phyloP scores from a whole-genome alignment of 306 rosid species.

The Macrotyloma uniflorum region DNA sequence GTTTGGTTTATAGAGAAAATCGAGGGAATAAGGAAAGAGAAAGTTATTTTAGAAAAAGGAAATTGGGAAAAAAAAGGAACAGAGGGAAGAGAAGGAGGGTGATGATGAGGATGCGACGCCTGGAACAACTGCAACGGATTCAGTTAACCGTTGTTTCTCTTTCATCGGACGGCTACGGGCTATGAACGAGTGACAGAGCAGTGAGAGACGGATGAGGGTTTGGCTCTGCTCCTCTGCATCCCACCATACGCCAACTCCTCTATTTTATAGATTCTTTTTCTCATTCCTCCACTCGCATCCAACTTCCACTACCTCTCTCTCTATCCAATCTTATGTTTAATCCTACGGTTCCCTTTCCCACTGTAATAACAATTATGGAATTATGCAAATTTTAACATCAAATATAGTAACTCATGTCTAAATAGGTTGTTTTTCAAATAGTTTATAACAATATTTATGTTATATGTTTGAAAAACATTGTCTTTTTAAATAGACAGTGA shows the following conservation, averaged over 20 bases:
- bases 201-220: constrained; percentile 30
- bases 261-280: background rate
- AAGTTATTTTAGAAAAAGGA: background rate
- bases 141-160: constrained; percentile 42
- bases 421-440: too few relatives aligned
- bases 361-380: too few relatives aligned
- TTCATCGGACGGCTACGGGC: constrained; percentile 51
- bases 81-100: constrained; percentile 18
- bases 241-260: constrained; percentile 25
- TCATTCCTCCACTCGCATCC: background rate
- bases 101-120: constrained; percentile 45
- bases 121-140: constrained; percentile 33
- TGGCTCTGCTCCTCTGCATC: constrained; percentile 35
- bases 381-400: too few relatives aligned
- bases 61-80: background rate
- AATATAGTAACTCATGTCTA: too few relatives aligned
- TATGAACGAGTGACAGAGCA: constrained; percentile 28
- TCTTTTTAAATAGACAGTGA: too few relatives aligned
- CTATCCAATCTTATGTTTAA: background rate
- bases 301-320: background rate
- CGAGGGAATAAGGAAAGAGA: too few relatives aligned
- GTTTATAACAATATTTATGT: too few relatives aligned
- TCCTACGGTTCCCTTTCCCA: background rate
- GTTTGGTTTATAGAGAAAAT: background rate
- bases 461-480: too few relatives aligned